Conservation (phyloP, 306 rosid species). For the Heteromeles arbutifolia region DNA sequence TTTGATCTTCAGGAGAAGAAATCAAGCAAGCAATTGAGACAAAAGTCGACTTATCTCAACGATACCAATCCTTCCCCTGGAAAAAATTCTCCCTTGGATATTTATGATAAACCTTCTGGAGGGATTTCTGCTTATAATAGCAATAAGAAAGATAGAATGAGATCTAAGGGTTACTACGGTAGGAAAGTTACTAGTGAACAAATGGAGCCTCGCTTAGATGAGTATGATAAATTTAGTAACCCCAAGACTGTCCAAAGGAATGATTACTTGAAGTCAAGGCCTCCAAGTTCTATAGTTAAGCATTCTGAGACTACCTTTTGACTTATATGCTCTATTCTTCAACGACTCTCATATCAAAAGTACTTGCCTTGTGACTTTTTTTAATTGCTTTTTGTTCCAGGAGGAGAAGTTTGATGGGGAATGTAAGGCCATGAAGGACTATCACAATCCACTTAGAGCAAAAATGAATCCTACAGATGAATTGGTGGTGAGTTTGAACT, state of each 20-base stretch:
- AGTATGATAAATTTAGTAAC: constrained; percentile 34
- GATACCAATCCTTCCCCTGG: constrained; percentile 32
- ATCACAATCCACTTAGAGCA: constrained; percentile 34
- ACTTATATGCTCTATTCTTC: neutral
- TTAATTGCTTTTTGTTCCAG: constrained; percentile 26
- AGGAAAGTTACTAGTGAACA: constrained; percentile 41
- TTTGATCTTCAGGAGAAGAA: constrained; percentile 53
- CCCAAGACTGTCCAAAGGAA: constrained; percentile 40
- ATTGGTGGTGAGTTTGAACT: constrained; percentile 48
- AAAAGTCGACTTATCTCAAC: constrained; percentile 28
- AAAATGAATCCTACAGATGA: constrained; percentile 49
- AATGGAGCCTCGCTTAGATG: constrained; percentile 21
- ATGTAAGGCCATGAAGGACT: constrained; percentile 36
- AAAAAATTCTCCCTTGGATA: constrained; percentile 55
- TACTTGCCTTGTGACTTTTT: constrained; percentile 16
- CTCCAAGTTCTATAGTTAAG: constrained; percentile 34
- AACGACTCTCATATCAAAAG: neutral
- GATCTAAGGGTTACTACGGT: constrained; percentile 45
- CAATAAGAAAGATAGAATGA: constrained; percentile 40
- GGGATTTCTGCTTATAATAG: constrained; percentile 42
- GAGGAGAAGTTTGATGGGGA: constrained; percentile 50
- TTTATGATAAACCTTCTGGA: constrained; percentile 51
- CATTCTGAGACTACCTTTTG: constrained; percentile 18
- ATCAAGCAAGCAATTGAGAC: constrained; percentile 31
- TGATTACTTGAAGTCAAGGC: constrained; percentile 44